Evolutionary conservation across 2,329 filamentous ascomycete genomes (phyloP).

Genomic region (Epichloe bromicola): DNA sequence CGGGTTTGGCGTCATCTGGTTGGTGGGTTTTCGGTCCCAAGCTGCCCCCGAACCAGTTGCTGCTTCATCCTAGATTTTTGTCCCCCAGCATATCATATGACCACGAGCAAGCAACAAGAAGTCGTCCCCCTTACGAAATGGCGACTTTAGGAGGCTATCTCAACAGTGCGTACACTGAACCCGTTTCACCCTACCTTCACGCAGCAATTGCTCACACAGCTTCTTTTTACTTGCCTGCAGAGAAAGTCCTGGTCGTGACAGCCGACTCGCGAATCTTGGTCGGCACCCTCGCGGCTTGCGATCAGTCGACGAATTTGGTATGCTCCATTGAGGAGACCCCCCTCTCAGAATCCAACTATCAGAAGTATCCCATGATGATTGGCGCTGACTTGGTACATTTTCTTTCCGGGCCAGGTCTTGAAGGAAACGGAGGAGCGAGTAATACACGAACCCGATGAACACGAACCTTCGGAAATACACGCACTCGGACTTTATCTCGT

Average conservation of each 20-base stretch:
- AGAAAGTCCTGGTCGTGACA: constrained; percentile 84
- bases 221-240: constrained; percentile 29
- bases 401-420: constrained; percentile 46
- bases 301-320: constrained; percentile 83
- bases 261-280: constrained; percentile 79
- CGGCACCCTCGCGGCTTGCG: constrained; percentile 72
- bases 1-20: neutral
- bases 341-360: too few relatives aligned
- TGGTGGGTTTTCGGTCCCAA: neutral
- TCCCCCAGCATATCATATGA: neutral
- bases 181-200: neutral
- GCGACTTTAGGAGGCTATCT: constrained; percentile 32
- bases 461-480: constrained; percentile 66
- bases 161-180: constrained; percentile 22
- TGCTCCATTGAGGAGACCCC: neutral
- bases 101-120: neutral
- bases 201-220: neutral
- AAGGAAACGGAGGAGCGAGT: constrained; percentile 76
- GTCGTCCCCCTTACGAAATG: constrained; percentile 17
- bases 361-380: too few relatives aligned
- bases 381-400: too few relatives aligned
- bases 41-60: neutral
- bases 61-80: neutral
- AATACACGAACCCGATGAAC: constrained; percentile 74
- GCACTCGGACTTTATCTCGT: constrained; percentile 84